Evolutionary conservation across 2,329 filamentous ascomycete genomes (phyloP), one percentile per base, ranked within the genome.

Genomic region (Xylaria sp.): DNA sequence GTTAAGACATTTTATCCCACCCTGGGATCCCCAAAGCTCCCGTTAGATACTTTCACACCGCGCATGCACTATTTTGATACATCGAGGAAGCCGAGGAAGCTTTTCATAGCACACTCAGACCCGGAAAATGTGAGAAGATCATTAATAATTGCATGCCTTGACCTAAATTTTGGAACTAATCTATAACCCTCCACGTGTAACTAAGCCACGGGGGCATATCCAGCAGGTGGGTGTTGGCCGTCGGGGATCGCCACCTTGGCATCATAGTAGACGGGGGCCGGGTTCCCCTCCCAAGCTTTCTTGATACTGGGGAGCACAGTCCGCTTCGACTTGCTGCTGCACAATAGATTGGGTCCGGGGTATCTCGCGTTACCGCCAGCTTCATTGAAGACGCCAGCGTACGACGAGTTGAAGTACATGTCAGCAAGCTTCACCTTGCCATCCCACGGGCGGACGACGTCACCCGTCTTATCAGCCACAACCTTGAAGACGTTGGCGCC

Each of bases 401-500:
- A 88, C 8, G 86, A 88, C 59, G 75, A 75, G 77, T 90, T 90
- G 72, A 85, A 83, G 78, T 81, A 87, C 70, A 84, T 79, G 56
- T 78, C 75, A 31, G 82, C 76, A 8, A 88, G 78, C 3, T 75
- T 60, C 1, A 76, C 71, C 20, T 77, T 62, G 62, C 73, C 75
- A 39, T 74, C 69, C 81, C 82, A 85, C 33, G 75, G 57, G 20
- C 84, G 81, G 10, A 84, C 76, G 8, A 74, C 70, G 76, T 91
- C 89, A 62, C 88, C 87, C 0, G 90, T 92, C 80, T 85, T 82
- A 7, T 86, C 79, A 15, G 88, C 89, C 2, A 92, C 89, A 25
- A 88, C 66, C 33, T 85, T 75, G 78, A 89, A 90, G n/a, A 93
- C 86, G 77, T 93, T 93, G 76, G 91, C 91, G 60, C 89, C 90